Evolutionary conservation across 345 rosid species (phyloP).

Genomic region (Eucalyptus rudis): DNA sequence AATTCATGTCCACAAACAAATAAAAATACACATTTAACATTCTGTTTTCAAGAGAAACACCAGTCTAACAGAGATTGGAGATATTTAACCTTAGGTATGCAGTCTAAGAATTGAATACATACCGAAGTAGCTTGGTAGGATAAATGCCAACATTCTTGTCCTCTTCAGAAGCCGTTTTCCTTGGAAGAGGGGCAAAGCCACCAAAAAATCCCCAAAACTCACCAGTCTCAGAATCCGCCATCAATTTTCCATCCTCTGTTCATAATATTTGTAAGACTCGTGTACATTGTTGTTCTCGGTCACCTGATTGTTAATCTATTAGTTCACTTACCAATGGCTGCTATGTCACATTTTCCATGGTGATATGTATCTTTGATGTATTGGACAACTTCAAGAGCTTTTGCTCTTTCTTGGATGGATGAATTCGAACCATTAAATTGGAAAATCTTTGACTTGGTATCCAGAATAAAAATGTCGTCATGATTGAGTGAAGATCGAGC

Average conservation of each 20-base stretch:
- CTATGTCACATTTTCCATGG: slow-evolving; percentile 91
- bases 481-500: slow-evolving; percentile 92
- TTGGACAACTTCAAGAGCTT: slow-evolving; percentile 97
- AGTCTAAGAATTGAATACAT: not conserved
- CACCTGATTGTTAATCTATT: not conserved
- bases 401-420: slow-evolving; percentile 97
- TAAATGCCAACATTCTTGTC: slow-evolving; percentile 28
- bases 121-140: slow-evolving; percentile 53
- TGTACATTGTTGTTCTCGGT: not conserved
- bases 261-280: not conserved
- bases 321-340: slow-evolving; percentile 73
- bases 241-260: slow-evolving; percentile 91
- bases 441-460: slow-evolving; percentile 83
- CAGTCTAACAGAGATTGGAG: not conserved
- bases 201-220: slow-evolving; percentile 98
- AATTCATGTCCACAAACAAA: not conserved
- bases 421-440: slow-evolving; percentile 96
- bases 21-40: not conserved
- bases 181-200: slow-evolving; percentile 98
- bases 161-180: slow-evolving; percentile 49
- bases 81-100: not conserved
- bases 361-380: slow-evolving; percentile 92
- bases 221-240: slow-evolving; percentile 99
- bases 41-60: not conserved
- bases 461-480: slow-evolving; percentile 91